Percentiles rank a stretch among this genome's conserved stretches.
Evolutionary conservation across 2,329 filamentous ascomycete genomes (phyloP).

Genomic region (Aureobasidium sp.): DNA sequence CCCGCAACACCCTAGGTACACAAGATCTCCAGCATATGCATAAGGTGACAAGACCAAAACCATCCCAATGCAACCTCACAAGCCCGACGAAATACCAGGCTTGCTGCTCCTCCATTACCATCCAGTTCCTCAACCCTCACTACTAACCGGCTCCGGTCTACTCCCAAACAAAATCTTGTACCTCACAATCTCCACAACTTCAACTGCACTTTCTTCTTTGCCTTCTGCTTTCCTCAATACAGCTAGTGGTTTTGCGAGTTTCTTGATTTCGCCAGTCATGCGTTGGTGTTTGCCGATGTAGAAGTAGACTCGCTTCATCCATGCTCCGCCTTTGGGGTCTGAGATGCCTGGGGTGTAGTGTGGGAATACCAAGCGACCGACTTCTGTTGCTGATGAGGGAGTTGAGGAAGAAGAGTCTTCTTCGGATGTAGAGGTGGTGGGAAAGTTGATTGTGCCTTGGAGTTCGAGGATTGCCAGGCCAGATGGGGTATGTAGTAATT

Average conservation of each 20-base stretch:
- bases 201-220: slow-evolving; percentile 48
- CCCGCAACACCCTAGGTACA: neutral
- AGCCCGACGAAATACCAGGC: neutral
- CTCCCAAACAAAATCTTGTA: slow-evolving; percentile 80
- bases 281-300: slow-evolving; percentile 86
- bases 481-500: slow-evolving; percentile 79
- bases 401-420: slow-evolving; percentile 15
- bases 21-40: no score
- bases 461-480: slow-evolving; percentile 87
- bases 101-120: neutral
- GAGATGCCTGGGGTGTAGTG: slow-evolving; percentile 54
- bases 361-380: slow-evolving; percentile 74
- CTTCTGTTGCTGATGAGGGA: slow-evolving; percentile 36
- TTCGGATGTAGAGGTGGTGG: slow-evolving; percentile 23
- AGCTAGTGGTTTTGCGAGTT: slow-evolving; percentile 68
- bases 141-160: slow-evolving; percentile 73
- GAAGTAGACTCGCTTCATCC: slow-evolving; percentile 86
- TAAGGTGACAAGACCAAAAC: no score
- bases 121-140: slow-evolving; percentile 19
- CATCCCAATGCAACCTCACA: no score
- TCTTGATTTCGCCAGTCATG: slow-evolving; percentile 84
- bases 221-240: slow-evolving; percentile 52
- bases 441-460: slow-evolving; percentile 85
- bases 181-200: slow-evolving; percentile 81
- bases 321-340: slow-evolving; percentile 50